A percentile compares a stretch with the other conserved stretches of the same genome.
Evolutionary conservation across 1,284 basidiomycete genomes (phyloP).

Genomic region (Apiotrichum sp.): DNA sequence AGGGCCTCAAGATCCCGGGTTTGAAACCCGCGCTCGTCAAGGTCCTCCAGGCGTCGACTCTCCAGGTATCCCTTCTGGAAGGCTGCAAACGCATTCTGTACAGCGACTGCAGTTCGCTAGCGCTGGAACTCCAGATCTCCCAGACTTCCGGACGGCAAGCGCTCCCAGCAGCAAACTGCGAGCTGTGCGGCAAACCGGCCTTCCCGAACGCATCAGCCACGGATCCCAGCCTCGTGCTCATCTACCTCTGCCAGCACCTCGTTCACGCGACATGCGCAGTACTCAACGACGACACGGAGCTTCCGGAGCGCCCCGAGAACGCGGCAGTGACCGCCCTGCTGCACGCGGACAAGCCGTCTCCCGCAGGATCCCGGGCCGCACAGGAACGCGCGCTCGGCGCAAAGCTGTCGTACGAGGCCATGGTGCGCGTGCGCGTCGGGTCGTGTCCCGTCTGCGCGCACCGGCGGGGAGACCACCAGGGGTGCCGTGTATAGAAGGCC

Average conservation of each 20-base stretch:
- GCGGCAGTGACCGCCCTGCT: conserved; percentile 49
- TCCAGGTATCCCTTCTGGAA: conserved; percentile 77
- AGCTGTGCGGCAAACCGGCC: conserved; percentile 58
- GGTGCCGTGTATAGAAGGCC: neutral
- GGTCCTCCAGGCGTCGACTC: conserved; percentile 90
- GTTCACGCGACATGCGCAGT: conserved; percentile 65
- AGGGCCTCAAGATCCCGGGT: conserved; percentile 92
- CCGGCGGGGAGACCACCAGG: conserved; percentile 7
- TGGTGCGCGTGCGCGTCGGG: conserved; percentile 60
- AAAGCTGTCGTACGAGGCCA: conserved; percentile 55
- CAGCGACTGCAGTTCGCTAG: conserved; percentile 71
- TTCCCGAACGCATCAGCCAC: conserved; percentile 49
- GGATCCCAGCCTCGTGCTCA: conserved; percentile 38
- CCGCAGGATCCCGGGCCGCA: conserved; percentile 51
- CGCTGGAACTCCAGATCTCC: conserved; percentile 60
- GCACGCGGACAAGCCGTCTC: conserved; percentile 57
- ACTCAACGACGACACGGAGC: conserved; percentile 30
- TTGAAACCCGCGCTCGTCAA: conserved; percentile 91
- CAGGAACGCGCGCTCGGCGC: conserved; percentile 31
- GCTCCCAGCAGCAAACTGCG: conserved; percentile 59
- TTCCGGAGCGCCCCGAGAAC: conserved; percentile 39
- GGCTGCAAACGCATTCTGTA: conserved; percentile 82
- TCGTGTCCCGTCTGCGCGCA: conserved; percentile 66
- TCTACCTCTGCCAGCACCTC: conserved; percentile 83
- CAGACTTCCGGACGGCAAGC: conserved; percentile 73